A percentile compares a stretch with the other conserved stretches of the same genome.
Evolutionary conservation across 768 basidiomycete species (phyloP).

Genomic region (Termitomyces sp.): DNA sequence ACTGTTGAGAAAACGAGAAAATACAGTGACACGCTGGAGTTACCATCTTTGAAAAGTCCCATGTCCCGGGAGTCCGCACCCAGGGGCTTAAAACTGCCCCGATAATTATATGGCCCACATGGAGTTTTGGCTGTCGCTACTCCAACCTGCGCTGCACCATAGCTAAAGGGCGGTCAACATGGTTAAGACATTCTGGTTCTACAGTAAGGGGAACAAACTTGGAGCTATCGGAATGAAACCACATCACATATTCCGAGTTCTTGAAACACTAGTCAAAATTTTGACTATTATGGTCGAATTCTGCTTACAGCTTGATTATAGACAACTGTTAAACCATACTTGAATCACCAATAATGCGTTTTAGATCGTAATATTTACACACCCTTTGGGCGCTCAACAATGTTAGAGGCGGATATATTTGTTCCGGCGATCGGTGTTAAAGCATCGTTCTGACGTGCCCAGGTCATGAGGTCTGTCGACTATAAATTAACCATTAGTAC

Average conservation of each 20-base stretch:
- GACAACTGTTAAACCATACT: slow-evolving; percentile 28
- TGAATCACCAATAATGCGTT: neutral
- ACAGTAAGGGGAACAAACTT: slow-evolving; percentile 30
- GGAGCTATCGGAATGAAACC: slow-evolving; percentile 63
- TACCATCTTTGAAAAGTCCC: slow-evolving; percentile 46
- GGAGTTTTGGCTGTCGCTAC: slow-evolving; percentile 54
- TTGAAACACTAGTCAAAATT: slow-evolving; percentile 13
- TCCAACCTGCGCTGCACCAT: slow-evolving; percentile 59
- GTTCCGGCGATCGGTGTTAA: slow-evolving; percentile 47
- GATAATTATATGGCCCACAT: slow-evolving; percentile 56
- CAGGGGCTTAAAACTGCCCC: slow-evolving; percentile 48
- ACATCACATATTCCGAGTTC: slow-evolving; percentile 64
- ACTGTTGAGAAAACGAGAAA: neutral
- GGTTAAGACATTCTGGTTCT: neutral
- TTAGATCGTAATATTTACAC: neutral
- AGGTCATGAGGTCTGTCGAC: slow-evolving; percentile 48
- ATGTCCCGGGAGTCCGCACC: slow-evolving; percentile 57
- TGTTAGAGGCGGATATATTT: slow-evolving; percentile 49
- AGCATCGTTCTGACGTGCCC: slow-evolving; percentile 56
- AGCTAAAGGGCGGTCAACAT: slow-evolving; percentile 27
- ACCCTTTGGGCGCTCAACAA: slow-evolving; percentile 65
- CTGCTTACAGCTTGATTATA: slow-evolving; percentile 41
- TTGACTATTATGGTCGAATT: no score
- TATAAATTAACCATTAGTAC: slow-evolving; percentile 1
- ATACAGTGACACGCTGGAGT: neutral